These are phyloP conservation scores for Colletotrichum simmondsii DNA, from an alignment of 2,329 filamentous ascomycete genomes.

Conservation along the genomic window DNA sequence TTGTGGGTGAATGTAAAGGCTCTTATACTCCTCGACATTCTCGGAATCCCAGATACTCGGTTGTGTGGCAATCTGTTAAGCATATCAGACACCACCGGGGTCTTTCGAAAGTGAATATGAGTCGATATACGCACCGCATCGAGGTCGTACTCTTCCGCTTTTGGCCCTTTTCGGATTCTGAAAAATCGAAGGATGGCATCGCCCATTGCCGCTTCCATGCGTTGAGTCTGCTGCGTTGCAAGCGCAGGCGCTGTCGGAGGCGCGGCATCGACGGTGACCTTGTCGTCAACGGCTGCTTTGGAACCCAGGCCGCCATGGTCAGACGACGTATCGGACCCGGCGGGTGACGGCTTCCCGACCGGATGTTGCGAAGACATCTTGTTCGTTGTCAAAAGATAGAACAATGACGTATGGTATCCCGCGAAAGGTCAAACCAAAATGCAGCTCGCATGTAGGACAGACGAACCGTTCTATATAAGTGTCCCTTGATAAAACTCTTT, in stretches of 20 bases:
- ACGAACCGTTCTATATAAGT: slow-evolving; percentile 1
- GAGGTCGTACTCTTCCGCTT: slow-evolving; percentile 40
- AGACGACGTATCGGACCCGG: slow-evolving; percentile 26
- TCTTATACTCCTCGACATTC: slow-evolving; percentile 47
- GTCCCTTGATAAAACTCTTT: not conserved
- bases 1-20: slow-evolving; percentile 46
- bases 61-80: slow-evolving; percentile 45
- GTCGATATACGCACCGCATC: slow-evolving; percentile 38
- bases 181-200: slow-evolving; percentile 46
- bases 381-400: not conserved
- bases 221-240: slow-evolving; percentile 39
- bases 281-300: not conserved
- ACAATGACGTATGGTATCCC: not conserved
- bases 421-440: not conserved
- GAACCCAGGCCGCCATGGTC: slow-evolving; percentile 13
- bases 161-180: slow-evolving; percentile 45
- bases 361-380: slow-evolving; percentile 24
- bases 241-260: slow-evolving; percentile 36
- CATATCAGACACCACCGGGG: slow-evolving; percentile 27
- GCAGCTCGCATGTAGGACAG: too few species aligned
- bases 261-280: not conserved
- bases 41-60: slow-evolving; percentile 50
- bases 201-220: slow-evolving; percentile 45
- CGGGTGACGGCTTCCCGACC: not conserved
- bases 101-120: not conserved